Evolutionary conservation across 2,329 filamentous ascomycete species (phyloP).

Genomic region (Stachybotrys chartarum): DNA sequence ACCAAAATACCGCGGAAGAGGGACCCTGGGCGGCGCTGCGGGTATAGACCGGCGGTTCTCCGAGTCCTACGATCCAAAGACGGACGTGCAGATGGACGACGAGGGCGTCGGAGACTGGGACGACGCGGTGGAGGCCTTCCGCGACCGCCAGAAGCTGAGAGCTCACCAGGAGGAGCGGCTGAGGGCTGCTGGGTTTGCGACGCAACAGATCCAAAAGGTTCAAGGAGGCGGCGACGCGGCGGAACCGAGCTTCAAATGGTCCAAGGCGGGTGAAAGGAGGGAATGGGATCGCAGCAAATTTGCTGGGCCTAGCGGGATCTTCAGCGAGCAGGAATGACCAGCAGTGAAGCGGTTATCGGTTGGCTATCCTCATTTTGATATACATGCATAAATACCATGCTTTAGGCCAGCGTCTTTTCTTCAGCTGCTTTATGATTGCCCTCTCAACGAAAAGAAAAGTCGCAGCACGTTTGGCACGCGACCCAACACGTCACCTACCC

Average conservation of each 20-base stretch:
- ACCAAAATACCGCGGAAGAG: slow-evolving; percentile 55
- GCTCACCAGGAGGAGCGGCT: slow-evolving; percentile 69
- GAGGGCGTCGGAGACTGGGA: slow-evolving; percentile 64
- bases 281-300: slow-evolving; percentile 55
- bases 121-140: slow-evolving; percentile 67
- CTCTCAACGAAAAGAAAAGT: no score
- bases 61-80: slow-evolving; percentile 49
- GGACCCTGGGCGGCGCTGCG: slow-evolving; percentile 51
- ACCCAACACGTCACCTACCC: no score
- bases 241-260: slow-evolving; percentile 64
- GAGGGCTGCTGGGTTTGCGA: slow-evolving; percentile 69
- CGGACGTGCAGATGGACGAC: slow-evolving; percentile 48
- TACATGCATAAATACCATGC: no score
- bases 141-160: slow-evolving; percentile 74
- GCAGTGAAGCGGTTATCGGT: no score
- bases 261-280: slow-evolving; percentile 55
- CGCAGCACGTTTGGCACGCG: no score
- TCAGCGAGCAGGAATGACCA: background rate
- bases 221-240: slow-evolving; percentile 53
- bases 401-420: no score
- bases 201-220: slow-evolving; percentile 57
- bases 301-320: slow-evolving; percentile 8
- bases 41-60: slow-evolving; percentile 79
- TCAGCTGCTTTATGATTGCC: no score
- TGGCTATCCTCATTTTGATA: no score